Percentiles rank a stretch among this genome's conserved stretches.
Conservation (phyloP, 1,284 basidiomycete species). For the Xerocomus nothofagi region DNA sequence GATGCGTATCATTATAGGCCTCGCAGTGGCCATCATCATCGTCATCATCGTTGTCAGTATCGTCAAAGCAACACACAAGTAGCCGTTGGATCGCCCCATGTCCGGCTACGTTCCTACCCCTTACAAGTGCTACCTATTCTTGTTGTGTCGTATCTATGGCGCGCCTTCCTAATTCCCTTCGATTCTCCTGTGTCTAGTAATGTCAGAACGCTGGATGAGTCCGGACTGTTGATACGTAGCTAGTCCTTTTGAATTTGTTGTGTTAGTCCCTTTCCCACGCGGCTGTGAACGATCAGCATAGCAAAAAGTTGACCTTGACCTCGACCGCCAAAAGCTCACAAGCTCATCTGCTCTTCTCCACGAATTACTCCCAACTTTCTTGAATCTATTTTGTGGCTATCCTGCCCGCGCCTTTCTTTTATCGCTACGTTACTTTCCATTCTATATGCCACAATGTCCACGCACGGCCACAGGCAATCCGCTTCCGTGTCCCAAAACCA, state of each 20-base stretch:
- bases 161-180: constrained; percentile 29
- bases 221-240: constrained; percentile 30
- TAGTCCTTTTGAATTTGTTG: constrained; percentile 24
- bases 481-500: constrained; percentile 72
- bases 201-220: constrained; percentile 17
- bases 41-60: constrained; percentile 93
- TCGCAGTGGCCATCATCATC: constrained; percentile 85
- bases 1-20: constrained; percentile 90
- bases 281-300: constrained; percentile 5
- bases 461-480: constrained; percentile 60
- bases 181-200: constrained; percentile 16
- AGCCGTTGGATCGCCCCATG: constrained; percentile 8
- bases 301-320: constrained; percentile 14
- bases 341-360: constrained; percentile 5
- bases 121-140: constrained; percentile 13
- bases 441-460: constrained; percentile 47
- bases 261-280: constrained; percentile 31
- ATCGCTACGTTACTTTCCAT: constrained; percentile 27
- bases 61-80: constrained; percentile 73
- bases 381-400: constrained; percentile 30
- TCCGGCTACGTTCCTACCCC: not conserved
- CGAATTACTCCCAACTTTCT: constrained; percentile 15
- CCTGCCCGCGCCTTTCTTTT: constrained; percentile 45
- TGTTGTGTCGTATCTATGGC: constrained; percentile 40
- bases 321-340: not conserved